Evolutionary conservation across 2,329 filamentous ascomycete genomes (phyloP).

Genomic region (Calycina marina): DNA sequence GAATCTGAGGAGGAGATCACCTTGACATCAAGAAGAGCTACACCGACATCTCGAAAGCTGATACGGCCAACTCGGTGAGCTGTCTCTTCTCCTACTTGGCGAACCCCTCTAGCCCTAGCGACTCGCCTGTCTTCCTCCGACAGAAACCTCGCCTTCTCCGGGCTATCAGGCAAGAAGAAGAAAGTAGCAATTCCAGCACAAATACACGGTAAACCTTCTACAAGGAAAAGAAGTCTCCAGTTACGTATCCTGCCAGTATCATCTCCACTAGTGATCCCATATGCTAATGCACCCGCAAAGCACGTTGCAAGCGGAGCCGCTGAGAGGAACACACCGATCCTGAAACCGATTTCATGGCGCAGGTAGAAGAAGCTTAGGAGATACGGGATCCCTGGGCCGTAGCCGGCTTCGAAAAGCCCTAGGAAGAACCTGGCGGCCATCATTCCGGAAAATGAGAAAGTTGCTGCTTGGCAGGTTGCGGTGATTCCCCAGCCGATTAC

Average conservation of each 20-base stretch:
- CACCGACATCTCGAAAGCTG: conserved; percentile 31
- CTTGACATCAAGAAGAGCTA: conserved; percentile 32
- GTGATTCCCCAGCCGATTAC: conserved; percentile 23
- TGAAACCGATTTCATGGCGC: conserved; percentile 48
- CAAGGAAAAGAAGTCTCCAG: conserved; percentile 52
- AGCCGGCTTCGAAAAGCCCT: conserved; percentile 24
- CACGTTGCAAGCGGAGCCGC: conserved; percentile 51
- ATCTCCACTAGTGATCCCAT: conserved; percentile 50
- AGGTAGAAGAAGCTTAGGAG: conserved; percentile 33
- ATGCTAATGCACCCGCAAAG: conserved; percentile 54
- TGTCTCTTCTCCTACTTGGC: conserved; percentile 35
- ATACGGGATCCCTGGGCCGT: conserved; percentile 26
- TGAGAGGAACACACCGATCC: conserved; percentile 56
- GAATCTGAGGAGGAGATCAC: conserved; percentile 7
- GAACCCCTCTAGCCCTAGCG: conserved; percentile 36
- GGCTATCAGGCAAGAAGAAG: conserved; percentile 37
- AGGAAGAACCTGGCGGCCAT: conserved; percentile 25
- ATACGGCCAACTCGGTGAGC: conserved; percentile 32
- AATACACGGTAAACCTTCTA: conserved; percentile 48
- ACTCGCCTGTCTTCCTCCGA: conserved; percentile 31
- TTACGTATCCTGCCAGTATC: conserved; percentile 31
- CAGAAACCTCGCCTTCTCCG: conserved; percentile 35
- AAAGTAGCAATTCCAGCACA: conserved; percentile 38
- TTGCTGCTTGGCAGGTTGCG: conserved; percentile 31
- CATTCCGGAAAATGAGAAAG: conserved; percentile 23